Evolutionary conservation across 108 stramenopile species (phyloP).

Genomic region (Bacterosira constricta): DNA sequence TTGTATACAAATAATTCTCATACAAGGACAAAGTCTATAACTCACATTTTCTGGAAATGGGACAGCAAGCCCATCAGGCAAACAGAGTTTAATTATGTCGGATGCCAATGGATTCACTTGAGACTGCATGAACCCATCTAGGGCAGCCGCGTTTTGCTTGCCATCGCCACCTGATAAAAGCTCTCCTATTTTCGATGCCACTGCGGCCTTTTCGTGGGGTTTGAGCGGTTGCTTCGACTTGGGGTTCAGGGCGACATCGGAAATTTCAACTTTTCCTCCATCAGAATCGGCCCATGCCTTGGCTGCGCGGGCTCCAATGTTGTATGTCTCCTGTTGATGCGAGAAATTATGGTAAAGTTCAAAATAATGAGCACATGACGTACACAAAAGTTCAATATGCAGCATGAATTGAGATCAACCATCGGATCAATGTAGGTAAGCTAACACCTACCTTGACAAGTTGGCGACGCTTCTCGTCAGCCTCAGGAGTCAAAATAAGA

Average conservation of each 20-base stretch:
- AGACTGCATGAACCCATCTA: constrained; percentile 96
- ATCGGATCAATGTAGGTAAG: no score
- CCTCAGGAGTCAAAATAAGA: constrained; percentile 85
- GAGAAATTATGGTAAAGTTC: background rate
- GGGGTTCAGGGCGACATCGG: constrained; percentile 47
- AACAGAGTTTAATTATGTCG: constrained; percentile 93
- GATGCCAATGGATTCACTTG: constrained; percentile 91
- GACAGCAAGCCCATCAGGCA: constrained; percentile 94
- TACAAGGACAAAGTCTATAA: background rate
- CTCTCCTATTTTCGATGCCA: constrained; percentile 75
- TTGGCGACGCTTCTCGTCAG: constrained; percentile 75
- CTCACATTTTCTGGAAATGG: constrained; percentile 95
- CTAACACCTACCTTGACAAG: constrained; percentile 59
- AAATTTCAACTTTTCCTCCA: constrained; percentile 88
- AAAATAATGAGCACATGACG: constrained; percentile 1
- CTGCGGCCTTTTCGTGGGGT: constrained; percentile 80
- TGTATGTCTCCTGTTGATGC: constrained; percentile 70
- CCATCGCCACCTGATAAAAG: constrained; percentile 86
- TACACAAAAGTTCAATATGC: no score
- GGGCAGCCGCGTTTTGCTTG: constrained; percentile 77
- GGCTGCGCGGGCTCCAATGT: constrained; percentile 79
- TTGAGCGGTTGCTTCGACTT: constrained; percentile 63
- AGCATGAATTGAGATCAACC: no score
- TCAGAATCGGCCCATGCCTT: constrained; percentile 94
- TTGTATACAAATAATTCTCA: background rate